Conservation (phyloP, 176 grass and related monocot species). For the Avena eriantha region DNA sequence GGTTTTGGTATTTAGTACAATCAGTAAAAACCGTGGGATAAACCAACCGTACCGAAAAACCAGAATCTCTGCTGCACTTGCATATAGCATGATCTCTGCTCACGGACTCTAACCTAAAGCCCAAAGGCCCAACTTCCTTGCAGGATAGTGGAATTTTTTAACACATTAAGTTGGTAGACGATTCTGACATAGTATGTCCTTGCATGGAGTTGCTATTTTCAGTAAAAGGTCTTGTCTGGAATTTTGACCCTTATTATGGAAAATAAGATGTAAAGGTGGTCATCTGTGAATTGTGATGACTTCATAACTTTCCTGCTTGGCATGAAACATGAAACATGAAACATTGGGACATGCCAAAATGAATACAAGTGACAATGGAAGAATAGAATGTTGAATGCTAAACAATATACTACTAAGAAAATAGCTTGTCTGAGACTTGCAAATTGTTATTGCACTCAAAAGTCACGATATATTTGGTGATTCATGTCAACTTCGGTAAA, state of each 20-base stretch:
- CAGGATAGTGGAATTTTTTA: too few species aligned
- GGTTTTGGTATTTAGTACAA: neutral
- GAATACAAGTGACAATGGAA: neutral
- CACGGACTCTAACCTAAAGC: too few species aligned
- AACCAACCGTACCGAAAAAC: neutral
- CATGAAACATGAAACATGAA: neutral
- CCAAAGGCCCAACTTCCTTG: too few species aligned
- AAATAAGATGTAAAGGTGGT: too few species aligned
- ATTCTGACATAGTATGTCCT: neutral
- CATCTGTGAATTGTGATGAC: neutral
- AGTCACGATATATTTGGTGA: neutral
- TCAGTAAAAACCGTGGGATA: neutral
- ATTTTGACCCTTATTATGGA: too few species aligned
- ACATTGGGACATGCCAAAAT: neutral
- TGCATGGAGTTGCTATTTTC: neutral
- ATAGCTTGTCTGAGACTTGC: neutral
- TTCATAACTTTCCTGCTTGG: neutral
- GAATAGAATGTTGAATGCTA: neutral
- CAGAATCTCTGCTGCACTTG: neutral
- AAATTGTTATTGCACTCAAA: neutral
- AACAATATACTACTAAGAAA: neutral
- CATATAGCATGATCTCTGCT: too few species aligned
- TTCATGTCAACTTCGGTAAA: neutral
- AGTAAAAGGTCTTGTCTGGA: neutral
- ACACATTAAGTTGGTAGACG: neutral